Evolutionary conservation across 306 rosid genomes (phyloP).

Genomic region (Abrus precatorius): DNA sequence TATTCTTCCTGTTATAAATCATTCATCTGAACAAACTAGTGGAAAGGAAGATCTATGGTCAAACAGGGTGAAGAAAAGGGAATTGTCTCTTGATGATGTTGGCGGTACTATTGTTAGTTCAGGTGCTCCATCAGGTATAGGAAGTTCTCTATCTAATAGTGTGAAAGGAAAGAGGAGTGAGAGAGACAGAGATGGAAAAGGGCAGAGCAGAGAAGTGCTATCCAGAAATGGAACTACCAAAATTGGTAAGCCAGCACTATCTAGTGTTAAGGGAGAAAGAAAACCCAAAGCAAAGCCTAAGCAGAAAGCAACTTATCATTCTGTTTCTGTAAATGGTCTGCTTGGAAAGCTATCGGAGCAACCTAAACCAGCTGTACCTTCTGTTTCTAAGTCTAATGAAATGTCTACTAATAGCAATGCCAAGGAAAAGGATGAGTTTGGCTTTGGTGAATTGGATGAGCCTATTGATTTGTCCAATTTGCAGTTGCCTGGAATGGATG

Average conservation of each 20-base stretch:
- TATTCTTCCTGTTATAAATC: slow-evolving; percentile 58
- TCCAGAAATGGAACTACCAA: slow-evolving; percentile 82
- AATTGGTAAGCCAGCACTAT: slow-evolving; percentile 75
- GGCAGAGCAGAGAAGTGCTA: slow-evolving; percentile 73
- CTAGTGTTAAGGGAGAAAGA: slow-evolving; percentile 80
- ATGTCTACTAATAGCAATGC: slow-evolving; percentile 55
- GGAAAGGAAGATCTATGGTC: slow-evolving; percentile 81
- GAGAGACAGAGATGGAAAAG: slow-evolving; percentile 94
- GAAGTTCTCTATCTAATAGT: slow-evolving; percentile 73
- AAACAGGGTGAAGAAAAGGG: slow-evolving; percentile 91
- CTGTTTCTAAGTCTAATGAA: slow-evolving; percentile 69
- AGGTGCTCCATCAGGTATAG: slow-evolving; percentile 64
- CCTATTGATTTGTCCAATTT: slow-evolving; percentile 80
- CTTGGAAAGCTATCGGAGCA: slow-evolving; percentile 79
- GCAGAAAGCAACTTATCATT: slow-evolving; percentile 84
- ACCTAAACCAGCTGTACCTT: slow-evolving; percentile 68
- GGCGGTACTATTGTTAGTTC: slow-evolving; percentile 63
- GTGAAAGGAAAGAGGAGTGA: slow-evolving; percentile 95
- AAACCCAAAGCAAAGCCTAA: slow-evolving; percentile 87
- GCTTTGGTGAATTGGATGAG: slow-evolving; percentile 68
- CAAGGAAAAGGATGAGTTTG: slow-evolving; percentile 67
- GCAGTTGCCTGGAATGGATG: slow-evolving; percentile 88
- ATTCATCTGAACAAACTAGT: slow-evolving; percentile 60
- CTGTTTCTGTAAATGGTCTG: slow-evolving; percentile 87
- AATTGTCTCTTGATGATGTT: slow-evolving; percentile 83